phyloP scores from a whole-genome alignment of 2,329 filamentous ascomycete species.

The Sclerotinia subarctica region DNA sequence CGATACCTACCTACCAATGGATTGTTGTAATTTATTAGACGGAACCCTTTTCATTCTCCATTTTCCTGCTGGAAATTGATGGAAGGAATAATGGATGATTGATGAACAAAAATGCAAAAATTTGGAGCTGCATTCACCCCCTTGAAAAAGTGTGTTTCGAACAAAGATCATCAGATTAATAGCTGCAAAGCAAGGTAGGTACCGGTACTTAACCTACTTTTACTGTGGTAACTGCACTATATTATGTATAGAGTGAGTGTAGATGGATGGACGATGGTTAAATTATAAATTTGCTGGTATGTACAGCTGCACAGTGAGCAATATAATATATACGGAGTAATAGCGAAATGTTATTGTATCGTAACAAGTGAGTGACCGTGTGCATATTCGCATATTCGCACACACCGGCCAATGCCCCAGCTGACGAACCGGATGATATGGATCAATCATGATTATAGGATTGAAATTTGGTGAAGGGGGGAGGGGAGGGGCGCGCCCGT shows the following conservation, averaged over 20 bases:
- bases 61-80: conserved; percentile 5
- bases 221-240: neutral
- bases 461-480: neutral
- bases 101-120: neutral
- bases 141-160: conserved; percentile 14
- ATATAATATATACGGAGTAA: neutral
- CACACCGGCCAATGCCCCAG: conserved; percentile 3
- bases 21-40: conserved; percentile 10
- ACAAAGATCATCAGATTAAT: conserved; percentile 1
- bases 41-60: neutral
- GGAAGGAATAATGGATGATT: neutral
- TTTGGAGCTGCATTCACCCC: conserved; percentile 8
- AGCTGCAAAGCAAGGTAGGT: neutral
- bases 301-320: neutral
- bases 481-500: neutral
- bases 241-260: neutral
- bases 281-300: neutral
- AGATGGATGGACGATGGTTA: neutral
- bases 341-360: neutral
- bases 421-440: conserved; percentile 10
- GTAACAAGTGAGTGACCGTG: conserved; percentile 7
- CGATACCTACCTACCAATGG: neutral
- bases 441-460: neutral
- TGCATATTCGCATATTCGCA: neutral
- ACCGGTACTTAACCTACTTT: neutral